Evolutionary conservation across 1,284 basidiomycete species (phyloP).

Genomic region (Xerocomus cyaneibrunnescens): DNA sequence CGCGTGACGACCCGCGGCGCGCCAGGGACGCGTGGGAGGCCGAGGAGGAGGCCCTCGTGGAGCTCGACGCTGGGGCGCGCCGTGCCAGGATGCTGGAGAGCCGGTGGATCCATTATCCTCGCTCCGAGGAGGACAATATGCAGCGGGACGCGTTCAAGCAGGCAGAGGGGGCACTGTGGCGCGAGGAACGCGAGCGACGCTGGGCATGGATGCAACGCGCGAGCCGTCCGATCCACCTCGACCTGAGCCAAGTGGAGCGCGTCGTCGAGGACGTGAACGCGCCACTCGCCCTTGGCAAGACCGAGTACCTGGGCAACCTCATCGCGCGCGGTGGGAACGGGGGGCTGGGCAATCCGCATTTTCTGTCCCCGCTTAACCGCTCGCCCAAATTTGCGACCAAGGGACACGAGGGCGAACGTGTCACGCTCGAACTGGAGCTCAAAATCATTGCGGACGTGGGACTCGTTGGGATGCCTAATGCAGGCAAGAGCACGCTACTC

Average conservation of each 20-base stretch:
- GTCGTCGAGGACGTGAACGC: constrained; percentile 51
- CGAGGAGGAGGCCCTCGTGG: constrained; percentile 60
- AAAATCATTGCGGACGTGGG: constrained; percentile 95
- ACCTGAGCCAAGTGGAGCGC: constrained; percentile 55
- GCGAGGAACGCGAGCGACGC: constrained; percentile 62
- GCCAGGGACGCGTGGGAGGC: constrained; percentile 65
- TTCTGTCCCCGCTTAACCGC: constrained; percentile 63
- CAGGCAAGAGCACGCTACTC: constrained; percentile 87
- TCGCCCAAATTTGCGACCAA: constrained; percentile 81
- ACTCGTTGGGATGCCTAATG: constrained; percentile 95
- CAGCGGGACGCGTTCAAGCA: constrained; percentile 68
- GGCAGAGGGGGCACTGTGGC: constrained; percentile 65
- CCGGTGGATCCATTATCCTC: constrained; percentile 81
- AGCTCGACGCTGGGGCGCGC: constrained; percentile 45
- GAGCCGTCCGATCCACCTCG: constrained; percentile 52
- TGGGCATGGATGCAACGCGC: constrained; percentile 45
- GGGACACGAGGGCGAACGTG: constrained; percentile 78
- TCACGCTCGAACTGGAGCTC: constrained; percentile 89
- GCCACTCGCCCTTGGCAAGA: constrained; percentile 65
- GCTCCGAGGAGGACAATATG: constrained; percentile 60
- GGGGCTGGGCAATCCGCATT: constrained; percentile 91
- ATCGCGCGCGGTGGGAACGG: constrained; percentile 80
- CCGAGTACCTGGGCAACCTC: constrained; percentile 64
- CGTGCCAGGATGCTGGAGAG: constrained; percentile 60
- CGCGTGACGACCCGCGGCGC: constrained; percentile 59